Evolutionary conservation across 768 basidiomycete genomes (phyloP), one percentile per base, ranked within the genome.

Genomic region (Tricholoma furcatifolium): DNA sequence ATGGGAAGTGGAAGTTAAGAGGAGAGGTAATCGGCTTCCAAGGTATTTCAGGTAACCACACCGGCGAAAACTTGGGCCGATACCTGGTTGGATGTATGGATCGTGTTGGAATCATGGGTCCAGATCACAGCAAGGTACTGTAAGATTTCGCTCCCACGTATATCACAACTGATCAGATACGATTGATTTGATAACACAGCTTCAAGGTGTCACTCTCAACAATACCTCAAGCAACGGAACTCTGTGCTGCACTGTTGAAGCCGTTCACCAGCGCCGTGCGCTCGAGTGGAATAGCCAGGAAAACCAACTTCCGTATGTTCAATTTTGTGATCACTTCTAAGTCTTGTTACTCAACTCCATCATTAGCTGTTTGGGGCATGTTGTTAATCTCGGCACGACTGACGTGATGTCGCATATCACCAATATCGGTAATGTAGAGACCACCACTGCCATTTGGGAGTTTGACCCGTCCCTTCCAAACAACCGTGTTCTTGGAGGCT

Each of bases 351-450:
- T 32, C 14, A 10, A 2, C 11, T 50, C 17, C 10, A 23, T 54
- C 18, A 47, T 47, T 41, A 68, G 63, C 15, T 70, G 67, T 51
- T 58, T 71, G 2, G 64, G 54, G 1, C 69, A 71, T 49, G 60
- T 70, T 7, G 48, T 67, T 9, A 68, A 71, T 27, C 60, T 71
- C 1, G 60, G 40, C 0, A 60, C 54, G 17, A 47, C 64, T 9
- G 67, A 56, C 30, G 50, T 69, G n/a, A 71, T 71, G 69, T n/a
- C 11, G 2, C 43, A 60, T 17, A 66, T 72, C 30, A 71, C 66
- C 1, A 61, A 65, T 47, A 63, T 65, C 17, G 60, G 62, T 0
- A 59, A 59, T 1, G 48, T 70, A 2, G 64, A 70, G 38, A 70
- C 56, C 1, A 46, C 59, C 11, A 60, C 51, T 0, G 67, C 68